Evolutionary conservation across 78 protist genomes (phyloP).

Genomic region (Dictyostelium capitatum): DNA sequence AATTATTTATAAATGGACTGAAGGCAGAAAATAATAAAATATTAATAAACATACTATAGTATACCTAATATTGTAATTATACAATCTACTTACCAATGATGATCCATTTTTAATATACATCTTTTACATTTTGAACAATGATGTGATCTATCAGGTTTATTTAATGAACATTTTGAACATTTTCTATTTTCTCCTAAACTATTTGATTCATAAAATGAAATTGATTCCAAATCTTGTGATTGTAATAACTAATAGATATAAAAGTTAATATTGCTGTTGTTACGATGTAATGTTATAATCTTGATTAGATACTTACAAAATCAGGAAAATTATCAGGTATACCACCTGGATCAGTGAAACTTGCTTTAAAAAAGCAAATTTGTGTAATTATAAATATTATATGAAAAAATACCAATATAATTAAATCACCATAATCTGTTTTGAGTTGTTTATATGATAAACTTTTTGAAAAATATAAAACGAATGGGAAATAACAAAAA

Average conservation of each 20-base stretch:
- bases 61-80: background rate
- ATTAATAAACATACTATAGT: too few species aligned
- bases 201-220: constrained; percentile 44
- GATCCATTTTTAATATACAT: constrained; percentile 85
- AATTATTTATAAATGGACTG: constrained; percentile 84
- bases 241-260: background rate
- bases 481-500: constrained; percentile 24
- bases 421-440: background rate
- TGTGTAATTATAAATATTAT: constrained; percentile 36
- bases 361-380: constrained; percentile 36
- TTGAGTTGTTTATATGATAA: too few species aligned
- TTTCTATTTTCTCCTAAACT: constrained; percentile 46
- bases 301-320: constrained; percentile 5
- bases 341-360: constrained; percentile 70
- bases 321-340: constrained; percentile 52
- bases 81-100: constrained; percentile 64
- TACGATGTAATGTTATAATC: too few species aligned
- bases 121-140: constrained; percentile 83
- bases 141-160: constrained; percentile 75
- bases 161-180: constrained; percentile 44
- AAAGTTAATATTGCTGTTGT: too few species aligned
- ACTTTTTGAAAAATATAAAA: background rate
- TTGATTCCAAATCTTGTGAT: constrained; percentile 2
- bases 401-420: constrained; percentile 31
- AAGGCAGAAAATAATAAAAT: too few species aligned